Conservation (phyloP, 768 basidiomycete species). For the Leccinum boreale region DNA sequence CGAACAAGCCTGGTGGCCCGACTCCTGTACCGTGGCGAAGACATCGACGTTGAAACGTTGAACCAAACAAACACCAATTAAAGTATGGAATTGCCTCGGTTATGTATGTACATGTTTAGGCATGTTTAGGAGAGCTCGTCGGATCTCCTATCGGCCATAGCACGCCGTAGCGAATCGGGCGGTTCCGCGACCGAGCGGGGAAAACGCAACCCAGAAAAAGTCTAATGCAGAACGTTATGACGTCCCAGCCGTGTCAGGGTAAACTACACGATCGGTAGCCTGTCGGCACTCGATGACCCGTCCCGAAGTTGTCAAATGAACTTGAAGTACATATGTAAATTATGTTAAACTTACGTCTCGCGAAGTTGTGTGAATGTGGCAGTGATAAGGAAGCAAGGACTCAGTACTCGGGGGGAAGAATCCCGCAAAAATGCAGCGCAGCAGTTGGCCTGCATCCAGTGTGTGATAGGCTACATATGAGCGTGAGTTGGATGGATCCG, state of each 20-base stretch:
- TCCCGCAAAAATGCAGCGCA: not conserved
- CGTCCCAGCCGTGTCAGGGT: not conserved
- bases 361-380: not conserved
- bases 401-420: not conserved
- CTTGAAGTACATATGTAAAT: not conserved
- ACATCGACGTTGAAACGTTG: not conserved
- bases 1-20: not conserved
- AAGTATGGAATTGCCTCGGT: no score
- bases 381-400: not conserved
- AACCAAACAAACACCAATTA: not conserved
- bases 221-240: not conserved
- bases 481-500: not conserved
- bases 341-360: not conserved
- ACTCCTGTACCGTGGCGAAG: not conserved
- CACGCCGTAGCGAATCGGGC: not conserved
- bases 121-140: no score
- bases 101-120: no score
- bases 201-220: not conserved
- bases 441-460: not conserved
- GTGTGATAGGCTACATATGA: not conserved
- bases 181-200: not conserved
- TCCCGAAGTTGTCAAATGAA: not conserved
- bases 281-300: not conserved
- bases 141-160: not conserved
- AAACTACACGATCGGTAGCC: not conserved